Evolutionary conservation across 2,329 filamentous ascomycete species (phyloP).

Genomic region (Clonostachys rosea): DNA sequence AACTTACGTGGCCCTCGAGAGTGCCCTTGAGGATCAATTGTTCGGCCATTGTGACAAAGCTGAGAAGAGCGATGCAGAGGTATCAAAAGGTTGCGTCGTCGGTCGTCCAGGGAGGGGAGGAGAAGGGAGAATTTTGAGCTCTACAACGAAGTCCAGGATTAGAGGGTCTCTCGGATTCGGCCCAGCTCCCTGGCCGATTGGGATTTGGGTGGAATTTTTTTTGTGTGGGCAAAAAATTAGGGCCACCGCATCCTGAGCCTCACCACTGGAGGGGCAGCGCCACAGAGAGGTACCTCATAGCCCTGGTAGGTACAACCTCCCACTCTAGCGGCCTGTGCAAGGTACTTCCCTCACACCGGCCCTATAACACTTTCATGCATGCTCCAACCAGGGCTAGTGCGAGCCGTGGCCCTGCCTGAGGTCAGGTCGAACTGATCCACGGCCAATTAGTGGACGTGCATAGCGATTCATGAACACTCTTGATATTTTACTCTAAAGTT

Average conservation of each 20-base stretch:
- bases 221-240: constrained; percentile 51
- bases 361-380: no score
- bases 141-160: constrained; percentile 12
- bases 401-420: no score
- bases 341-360: no score
- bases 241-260: constrained; percentile 26
- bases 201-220: constrained; percentile 25
- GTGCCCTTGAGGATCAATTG: constrained; percentile 94
- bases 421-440: no score
- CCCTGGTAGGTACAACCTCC: no score
- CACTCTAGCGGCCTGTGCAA: no score
- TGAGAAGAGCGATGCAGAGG: constrained; percentile 7
- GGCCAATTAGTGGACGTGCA: no score
- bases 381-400: no score
- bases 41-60: constrained; percentile 67
- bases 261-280: background rate
- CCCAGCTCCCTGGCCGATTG: constrained; percentile 13
- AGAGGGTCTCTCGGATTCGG: constrained; percentile 1
- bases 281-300: no score
- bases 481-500: no score
- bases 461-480: no score
- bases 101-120: constrained; percentile 26
- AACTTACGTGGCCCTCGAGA: constrained; percentile 89
- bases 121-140: constrained; percentile 21
- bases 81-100: constrained; percentile 13